Evolutionary conservation across 208 protist species (phyloP), one percentile per base, ranked within the genome.

Genomic region (Zelonia costaricensis): DNA sequence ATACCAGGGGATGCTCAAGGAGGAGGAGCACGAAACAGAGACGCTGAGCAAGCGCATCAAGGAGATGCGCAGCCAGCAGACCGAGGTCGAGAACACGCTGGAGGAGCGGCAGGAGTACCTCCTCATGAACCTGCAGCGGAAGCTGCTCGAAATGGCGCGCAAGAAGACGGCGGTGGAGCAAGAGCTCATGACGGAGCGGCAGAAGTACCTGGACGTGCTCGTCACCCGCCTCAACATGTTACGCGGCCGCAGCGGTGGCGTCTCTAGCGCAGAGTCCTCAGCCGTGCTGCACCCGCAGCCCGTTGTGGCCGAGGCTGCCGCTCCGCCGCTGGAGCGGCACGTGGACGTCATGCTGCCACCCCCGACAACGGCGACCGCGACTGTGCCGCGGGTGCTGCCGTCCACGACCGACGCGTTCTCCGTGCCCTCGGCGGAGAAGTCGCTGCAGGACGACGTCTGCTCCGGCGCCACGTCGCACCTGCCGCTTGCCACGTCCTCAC

Each of bases 21-120:
- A 94, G 58, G 83, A 94, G 69, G 51, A 74, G 47, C 49, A 61
- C 20, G 74, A 78, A 13, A 66, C 60, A 31, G 69, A 69, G 46
- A 47, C 42, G n/a, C 49, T 85, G 45, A 58, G 59, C 12, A 18
- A 47, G 20, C 79, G 90, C 49, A 95, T 88, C 28, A 45, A 74
- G 10, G 58, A 84, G 23, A 78, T 84, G 56, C 72, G 72, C n/a
- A 38, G 22, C n/a, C 61, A 88, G 62, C 76, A 81, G 30, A 77
- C 57, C 18, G 80, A 87, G 43, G 68, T 92, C 15, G 81, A 90
- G 69, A 82, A 76, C 35, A 60, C 80, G 51, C 51, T 92, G 23
- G 82, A 80, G 47, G 60, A 89, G 65, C 70, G 85, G 18, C 79
- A 95, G 59, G 81, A 92, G 59, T 82, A 81, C 27, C 62, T 87